phyloP scores from a whole-genome alignment of 2,329 filamentous ascomycete genomes.

The Pyrenophora tritici-repentis region DNA sequence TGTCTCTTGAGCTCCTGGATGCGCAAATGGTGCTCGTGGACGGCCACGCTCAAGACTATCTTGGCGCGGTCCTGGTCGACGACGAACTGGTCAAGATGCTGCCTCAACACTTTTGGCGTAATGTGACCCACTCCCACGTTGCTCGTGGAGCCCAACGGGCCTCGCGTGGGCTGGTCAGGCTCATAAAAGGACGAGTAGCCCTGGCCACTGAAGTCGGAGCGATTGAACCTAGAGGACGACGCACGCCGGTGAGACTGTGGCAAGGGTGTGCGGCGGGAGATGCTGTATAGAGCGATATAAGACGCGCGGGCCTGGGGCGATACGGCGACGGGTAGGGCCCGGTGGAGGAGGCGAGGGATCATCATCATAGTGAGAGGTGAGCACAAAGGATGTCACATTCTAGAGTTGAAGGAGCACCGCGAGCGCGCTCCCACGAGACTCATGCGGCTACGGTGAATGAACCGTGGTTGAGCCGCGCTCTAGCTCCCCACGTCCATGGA shows the following conservation, averaged over 20 bases:
- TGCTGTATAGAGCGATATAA: slow-evolving; percentile 45
- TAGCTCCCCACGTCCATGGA: slow-evolving; percentile 29
- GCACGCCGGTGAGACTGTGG: slow-evolving; percentile 29
- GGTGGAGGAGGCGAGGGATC: slow-evolving; percentile 26
- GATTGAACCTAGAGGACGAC: slow-evolving; percentile 56
- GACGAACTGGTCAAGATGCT: slow-evolving; percentile 92
- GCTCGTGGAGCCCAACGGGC: slow-evolving; percentile 65
- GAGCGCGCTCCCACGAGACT: slow-evolving; percentile 8
- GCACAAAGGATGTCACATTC: slow-evolving; percentile 2
- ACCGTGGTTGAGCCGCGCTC: slow-evolving; percentile 21
- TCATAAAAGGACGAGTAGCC: slow-evolving; percentile 68
- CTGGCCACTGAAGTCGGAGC: slow-evolving; percentile 66
- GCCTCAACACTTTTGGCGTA: slow-evolving; percentile 73
- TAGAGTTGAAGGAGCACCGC: slow-evolving; percentile 9
- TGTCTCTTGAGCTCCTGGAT: slow-evolving; percentile 75
- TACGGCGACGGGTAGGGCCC: slow-evolving; percentile 35
- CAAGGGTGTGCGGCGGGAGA: slow-evolving; percentile 23
- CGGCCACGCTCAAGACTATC: slow-evolving; percentile 87
- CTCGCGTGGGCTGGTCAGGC: slow-evolving; percentile 63
- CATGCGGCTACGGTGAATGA: slow-evolving; percentile 8
- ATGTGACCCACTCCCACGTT: slow-evolving; percentile 62
- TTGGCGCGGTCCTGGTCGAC: slow-evolving; percentile 95
- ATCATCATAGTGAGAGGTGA: slow-evolving; percentile 26
- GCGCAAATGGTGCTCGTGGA: slow-evolving; percentile 96
- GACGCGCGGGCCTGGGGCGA: slow-evolving; percentile 49